Evolutionary conservation across 2,329 filamentous ascomycete genomes (phyloP), one percentile per base, ranked within the genome.

Genomic region (Monilinia fructigena): DNA sequence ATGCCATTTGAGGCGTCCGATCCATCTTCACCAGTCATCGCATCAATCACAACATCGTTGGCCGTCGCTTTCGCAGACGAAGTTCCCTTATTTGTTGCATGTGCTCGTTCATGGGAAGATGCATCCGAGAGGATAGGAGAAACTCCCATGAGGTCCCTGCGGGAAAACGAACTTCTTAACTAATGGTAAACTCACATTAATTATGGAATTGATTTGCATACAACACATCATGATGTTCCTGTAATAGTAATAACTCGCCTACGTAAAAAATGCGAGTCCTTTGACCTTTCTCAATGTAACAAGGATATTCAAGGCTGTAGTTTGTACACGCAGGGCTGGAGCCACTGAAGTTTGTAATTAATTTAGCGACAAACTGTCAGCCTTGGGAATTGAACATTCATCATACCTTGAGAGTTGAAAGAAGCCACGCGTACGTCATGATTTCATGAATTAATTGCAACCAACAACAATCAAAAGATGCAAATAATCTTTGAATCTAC

Each of bases 11-110:
- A 48, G 66, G 66, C 67, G 58, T 69, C 67, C 55, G 68, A 63
- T 50, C 69, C 70, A 54, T 62, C 65, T 55, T 64, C 63, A 56
- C 69, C 65, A 52, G 63, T 74, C 72, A 75, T 74, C 61, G 70
- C 58, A 68, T 58, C 54, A 52, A 42, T 68, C 66, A 52, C 68
- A 62, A 65, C 73, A 74, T 75, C 55, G 26, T 72, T 66, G 53
- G 66, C 54, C 38, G 60, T 66, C 68, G 65, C 70, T 66, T 69
- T 65, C 67, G 55, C 66, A 68, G 67, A 56, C 58, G 67, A 66
- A 64, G 60, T 42, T 62, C 53, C 48, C 52, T 69, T 66, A 61
- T 38, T 61, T 48, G 65, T 65, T 52, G 65, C 66, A 67, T 70
- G 56, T 69, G 61, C 61, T 69, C 26, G 71, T 42, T 67, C 70